Base-by-base conservation (phyloP, 768 basidiomycete genomes). In the Leccinum variicolor region DNA sequence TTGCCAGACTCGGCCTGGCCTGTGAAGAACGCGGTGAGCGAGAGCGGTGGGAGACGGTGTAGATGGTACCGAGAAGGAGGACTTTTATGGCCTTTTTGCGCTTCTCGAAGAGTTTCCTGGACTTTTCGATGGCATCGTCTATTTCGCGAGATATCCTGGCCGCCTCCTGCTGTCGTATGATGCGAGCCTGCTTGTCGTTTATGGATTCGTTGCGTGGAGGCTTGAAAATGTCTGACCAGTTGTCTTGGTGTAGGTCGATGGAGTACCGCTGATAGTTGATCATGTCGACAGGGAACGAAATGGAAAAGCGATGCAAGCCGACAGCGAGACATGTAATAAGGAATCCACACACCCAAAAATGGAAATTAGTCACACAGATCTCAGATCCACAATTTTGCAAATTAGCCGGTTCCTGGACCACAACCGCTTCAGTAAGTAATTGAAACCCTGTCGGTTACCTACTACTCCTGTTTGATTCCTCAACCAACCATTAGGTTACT, bases 1-100 rank as follows among this genome's bases (percentile, higher is more conserved):
- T 71, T 71, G 21, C 69, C 69, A 1, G 69, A 70, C 66, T 70
- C 71, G 2, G 71, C 69, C 26, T 70, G 69, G 4, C 69, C 69
- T 70, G 54, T 5, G n/a, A 0, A n/a, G 2, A 7, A 14, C 9
- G n/a, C 3, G 15, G 25, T 58, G 13, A 53, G 57, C 1, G 14
- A 8, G 13, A 0, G 3, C 2, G 8, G 0, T 26, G 14, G 11
- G 5, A 14, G 19, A 34, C 9, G 50, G 21, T 6, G 21, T 17
- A 21, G 7, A 15, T 21, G 21, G 21, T 51, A 51, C 69, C 71
- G 41, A 73, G 69, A 10, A 71, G 60, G 52, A 71, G 61, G 3
- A 71, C 45, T 28, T 71, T 71, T 62, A 71, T 52, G 6, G 69
- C 71, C 39, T 53, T 60, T 36, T 71, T 71, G n/a, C 69, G 63